A percentile compares a stretch with the other conserved stretches of the same genome.
phyloP scores from a whole-genome alignment of 768 basidiomycete genomes.

The Lactarius quietus region DNA sequence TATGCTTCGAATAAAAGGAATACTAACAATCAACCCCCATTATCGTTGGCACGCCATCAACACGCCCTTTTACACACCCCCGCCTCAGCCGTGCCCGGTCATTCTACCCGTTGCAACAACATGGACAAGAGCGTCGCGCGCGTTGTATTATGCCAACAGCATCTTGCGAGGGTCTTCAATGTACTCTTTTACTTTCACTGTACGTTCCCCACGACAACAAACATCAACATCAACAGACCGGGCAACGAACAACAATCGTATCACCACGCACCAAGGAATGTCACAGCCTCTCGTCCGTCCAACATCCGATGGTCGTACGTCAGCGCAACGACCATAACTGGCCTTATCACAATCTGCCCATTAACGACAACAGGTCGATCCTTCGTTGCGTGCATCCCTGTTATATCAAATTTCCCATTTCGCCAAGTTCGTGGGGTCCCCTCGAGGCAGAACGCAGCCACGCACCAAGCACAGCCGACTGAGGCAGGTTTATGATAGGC shows the following conservation, averaged over 20 bases:
- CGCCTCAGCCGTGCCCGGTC: not conserved
- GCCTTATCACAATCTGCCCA: constrained; percentile 94
- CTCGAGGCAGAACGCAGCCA: constrained; percentile 18
- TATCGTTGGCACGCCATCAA: constrained; percentile 7
- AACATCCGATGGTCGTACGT: constrained; percentile 96
- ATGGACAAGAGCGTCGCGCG: not conserved
- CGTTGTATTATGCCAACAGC: constrained; percentile 30
- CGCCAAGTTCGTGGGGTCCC: constrained; percentile 15
- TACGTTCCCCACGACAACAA: constrained; percentile 16
- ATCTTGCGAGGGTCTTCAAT: constrained; percentile 52
- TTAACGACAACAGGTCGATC: constrained; percentile 87
- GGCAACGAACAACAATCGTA: not conserved
- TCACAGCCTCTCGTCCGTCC: constrained; percentile 94
- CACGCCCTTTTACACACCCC: constrained; percentile 6
- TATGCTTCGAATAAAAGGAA: constrained; percentile 12
- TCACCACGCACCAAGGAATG: constrained; percentile 82
- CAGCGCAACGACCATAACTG: constrained; percentile 92
- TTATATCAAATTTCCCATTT: not conserved
- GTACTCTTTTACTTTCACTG: constrained; percentile 52
- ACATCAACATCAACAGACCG: constrained; percentile 14
- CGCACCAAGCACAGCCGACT: constrained; percentile 85
- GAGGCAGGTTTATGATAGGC: constrained; percentile 98
- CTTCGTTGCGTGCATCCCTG: constrained; percentile 94
- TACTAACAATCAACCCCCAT: constrained; percentile 7
- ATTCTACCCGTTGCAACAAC: constrained; percentile 6